Evolutionary conservation across 345 rosid genomes (phyloP), one percentile per base, ranked within the genome.

Genomic region (Acer campestre): DNA sequence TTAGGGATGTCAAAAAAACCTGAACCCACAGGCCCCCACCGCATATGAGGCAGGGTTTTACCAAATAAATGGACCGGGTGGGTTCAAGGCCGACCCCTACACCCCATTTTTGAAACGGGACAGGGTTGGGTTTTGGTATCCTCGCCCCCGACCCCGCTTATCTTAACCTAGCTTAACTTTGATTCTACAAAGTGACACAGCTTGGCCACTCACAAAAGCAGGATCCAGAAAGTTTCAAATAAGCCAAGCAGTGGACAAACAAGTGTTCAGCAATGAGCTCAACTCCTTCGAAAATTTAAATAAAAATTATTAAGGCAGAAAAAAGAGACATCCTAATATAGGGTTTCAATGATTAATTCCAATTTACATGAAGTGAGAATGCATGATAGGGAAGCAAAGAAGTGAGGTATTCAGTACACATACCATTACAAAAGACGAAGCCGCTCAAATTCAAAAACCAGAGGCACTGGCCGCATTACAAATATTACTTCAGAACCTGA

Each of bases 341-440:
- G 25, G 46, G 61, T 46, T 48, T 25, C 38, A 55, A 75, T 72
- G 51, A 67, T 40, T 51, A 46, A 46, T n/a, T 12, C 3, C 27
- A 64, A 74, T 23, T 61, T 62, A 62, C 71, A 22, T 4, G n/a
- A n/a, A 63, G 64, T 6, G 8, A 74, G 58, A 48, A 74, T 27
- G 29, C 48, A 64, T n/a, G 40, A 42, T 62, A 25, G 11, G 20
- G 61, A 4, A 74, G 68, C 29, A 6, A 73, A 42, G 61, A 25
- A 69, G 53, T 11, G 2, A 35, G 20, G 10, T 20, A 48, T 12
- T 25, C 48, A 29, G 29, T 49, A 49, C 6, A 25, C 80, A 22
- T 78, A 78, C 80, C 80, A 78, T 78, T 31, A 29, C 40, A 51
- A 35, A 63, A 63, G 53, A 78, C 12, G 10, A 66, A 59, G 46